A percentile compares a stretch with the other conserved stretches of the same genome.
Evolutionary conservation across 75 land plant species (phyloP).

Genomic region (Pseudotsuga menziesii): DNA sequence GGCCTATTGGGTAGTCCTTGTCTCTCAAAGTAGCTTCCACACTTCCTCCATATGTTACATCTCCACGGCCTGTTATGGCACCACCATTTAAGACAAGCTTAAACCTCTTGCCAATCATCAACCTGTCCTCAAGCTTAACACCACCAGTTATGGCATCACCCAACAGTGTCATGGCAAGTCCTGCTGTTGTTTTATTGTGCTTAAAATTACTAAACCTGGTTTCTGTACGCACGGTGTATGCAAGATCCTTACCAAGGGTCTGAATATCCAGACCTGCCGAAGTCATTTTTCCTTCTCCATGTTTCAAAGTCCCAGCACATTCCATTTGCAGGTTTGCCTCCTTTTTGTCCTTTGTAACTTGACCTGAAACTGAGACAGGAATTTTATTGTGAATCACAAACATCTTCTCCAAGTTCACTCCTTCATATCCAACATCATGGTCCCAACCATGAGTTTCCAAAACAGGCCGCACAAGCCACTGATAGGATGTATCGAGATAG

Average conservation of each 20-base stretch:
- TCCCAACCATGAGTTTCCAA: conserved; percentile 99
- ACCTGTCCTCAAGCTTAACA: conserved; percentile 75
- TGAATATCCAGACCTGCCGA: conserved; percentile 86
- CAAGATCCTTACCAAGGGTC: conserved; percentile 79
- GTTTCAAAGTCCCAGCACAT: conserved; percentile 77
- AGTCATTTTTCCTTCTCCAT: conserved; percentile 70
- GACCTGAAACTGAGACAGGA: conserved; percentile 69
- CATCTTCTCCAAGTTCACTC: conserved; percentile 73
- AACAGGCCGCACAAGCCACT: conserved; percentile 82
- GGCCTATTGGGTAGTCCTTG: conserved; percentile 71
- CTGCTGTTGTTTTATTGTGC: conserved; percentile 74
- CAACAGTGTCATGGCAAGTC: conserved; percentile 59
- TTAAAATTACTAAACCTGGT: conserved; percentile 78
- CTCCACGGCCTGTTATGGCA: conserved; percentile 64
- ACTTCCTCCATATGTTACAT: conserved; percentile 90
- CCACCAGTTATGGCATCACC: conserved; percentile 85
- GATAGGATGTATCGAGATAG: conserved; percentile 74
- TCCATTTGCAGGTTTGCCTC: conserved; percentile 87
- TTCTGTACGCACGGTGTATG: conserved; percentile 82
- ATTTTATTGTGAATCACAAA: conserved; percentile 52
- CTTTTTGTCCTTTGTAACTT: conserved; percentile 91
- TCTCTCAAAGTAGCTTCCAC: conserved; percentile 75
- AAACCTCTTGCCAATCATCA: conserved; percentile 67
- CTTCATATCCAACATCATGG: conserved; percentile 97
- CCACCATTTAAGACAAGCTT: conserved; percentile 82